phyloP scores from a whole-genome alignment of 164 flowering plant genomes.

The Magnolia officinalis region DNA sequence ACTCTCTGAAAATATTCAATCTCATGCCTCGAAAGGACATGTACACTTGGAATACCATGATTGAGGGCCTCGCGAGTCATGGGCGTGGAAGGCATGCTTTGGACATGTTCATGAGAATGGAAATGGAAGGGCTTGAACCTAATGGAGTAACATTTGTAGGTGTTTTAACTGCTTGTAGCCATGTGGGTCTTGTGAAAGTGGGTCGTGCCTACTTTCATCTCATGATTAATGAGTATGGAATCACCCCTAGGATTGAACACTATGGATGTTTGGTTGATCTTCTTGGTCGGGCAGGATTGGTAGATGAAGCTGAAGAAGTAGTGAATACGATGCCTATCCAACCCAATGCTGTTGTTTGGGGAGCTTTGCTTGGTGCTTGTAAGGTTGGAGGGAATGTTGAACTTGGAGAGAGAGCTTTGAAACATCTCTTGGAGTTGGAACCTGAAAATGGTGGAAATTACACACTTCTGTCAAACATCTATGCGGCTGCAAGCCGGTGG shows the following conservation, averaged over 20 bases:
- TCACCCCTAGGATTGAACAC: slow-evolving; percentile 5
- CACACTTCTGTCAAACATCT: slow-evolving; percentile 32
- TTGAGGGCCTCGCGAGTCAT: slow-evolving; percentile 7
- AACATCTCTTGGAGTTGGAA: slow-evolving; percentile 29
- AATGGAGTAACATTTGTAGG: slow-evolving; percentile 4
- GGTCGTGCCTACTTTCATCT: background rate
- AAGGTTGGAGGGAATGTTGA: slow-evolving; percentile 22
- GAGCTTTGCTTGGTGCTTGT: slow-evolving; percentile 33
- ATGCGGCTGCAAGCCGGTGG: slow-evolving; percentile 28
- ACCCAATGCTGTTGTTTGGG: slow-evolving; percentile 32
- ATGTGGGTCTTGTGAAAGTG: slow-evolving; percentile 1
- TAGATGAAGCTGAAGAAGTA: slow-evolving; percentile 9
- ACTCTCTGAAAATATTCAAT: slow-evolving; percentile 3
- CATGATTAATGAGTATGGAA: slow-evolving; percentile 8
- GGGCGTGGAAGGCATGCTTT: slow-evolving; percentile 6
- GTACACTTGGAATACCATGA: slow-evolving; percentile 10
- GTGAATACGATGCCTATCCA: slow-evolving; percentile 24
- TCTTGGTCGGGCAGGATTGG: slow-evolving; percentile 5
- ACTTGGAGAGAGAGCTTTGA: slow-evolving; percentile 22
- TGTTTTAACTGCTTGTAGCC: slow-evolving; percentile 7
- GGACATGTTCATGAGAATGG: slow-evolving; percentile 4
- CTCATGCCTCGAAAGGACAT: slow-evolving; percentile 2
- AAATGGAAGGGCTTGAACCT: background rate
- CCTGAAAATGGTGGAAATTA: slow-evolving; percentile 34
- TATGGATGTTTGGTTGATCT: slow-evolving; percentile 8